Evolutionary conservation across 441 rosid species (phyloP).

Genomic region (Pelargonium australe): DNA sequence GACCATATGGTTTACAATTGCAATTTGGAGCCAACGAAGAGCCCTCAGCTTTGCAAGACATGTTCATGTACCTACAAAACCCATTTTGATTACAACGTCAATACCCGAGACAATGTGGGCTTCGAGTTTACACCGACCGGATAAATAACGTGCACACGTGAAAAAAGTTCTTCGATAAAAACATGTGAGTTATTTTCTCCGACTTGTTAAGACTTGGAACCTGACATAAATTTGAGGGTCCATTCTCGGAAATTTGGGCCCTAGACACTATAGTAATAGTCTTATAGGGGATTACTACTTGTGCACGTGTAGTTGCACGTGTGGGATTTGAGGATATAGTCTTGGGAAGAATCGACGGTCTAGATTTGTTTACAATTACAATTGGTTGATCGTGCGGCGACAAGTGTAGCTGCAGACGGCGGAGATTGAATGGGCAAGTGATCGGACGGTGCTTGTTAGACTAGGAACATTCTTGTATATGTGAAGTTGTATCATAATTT

Average conservation of each 20-base stretch:
- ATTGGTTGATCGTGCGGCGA: slow-evolving; percentile 7
- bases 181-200: too few species aligned
- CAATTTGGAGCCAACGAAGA: slow-evolving; percentile 48
- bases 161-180: too few species aligned
- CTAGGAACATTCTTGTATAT: slow-evolving; percentile 8
- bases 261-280: too few species aligned
- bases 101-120: background rate
- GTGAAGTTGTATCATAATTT: background rate
- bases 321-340: background rate
- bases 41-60: slow-evolving; percentile 49
- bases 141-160: too few species aligned
- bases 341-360: background rate
- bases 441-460: slow-evolving; percentile 3
- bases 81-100: slow-evolving; percentile 19
- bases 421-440: slow-evolving; percentile 6
- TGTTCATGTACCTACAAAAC: slow-evolving; percentile 33
- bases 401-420: background rate
- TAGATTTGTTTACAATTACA: background rate
- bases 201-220: too few species aligned
- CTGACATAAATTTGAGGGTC: too few species aligned
- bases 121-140: too few species aligned
- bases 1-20: slow-evolving; percentile 43
- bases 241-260: too few species aligned
- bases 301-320: background rate
- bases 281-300: too few species aligned